A percentile compares a stretch with the other conserved stretches of the same genome.
Conservation (phyloP, 2,329 filamentous ascomycete genomes). For the Aspergillus texensis region DNA sequence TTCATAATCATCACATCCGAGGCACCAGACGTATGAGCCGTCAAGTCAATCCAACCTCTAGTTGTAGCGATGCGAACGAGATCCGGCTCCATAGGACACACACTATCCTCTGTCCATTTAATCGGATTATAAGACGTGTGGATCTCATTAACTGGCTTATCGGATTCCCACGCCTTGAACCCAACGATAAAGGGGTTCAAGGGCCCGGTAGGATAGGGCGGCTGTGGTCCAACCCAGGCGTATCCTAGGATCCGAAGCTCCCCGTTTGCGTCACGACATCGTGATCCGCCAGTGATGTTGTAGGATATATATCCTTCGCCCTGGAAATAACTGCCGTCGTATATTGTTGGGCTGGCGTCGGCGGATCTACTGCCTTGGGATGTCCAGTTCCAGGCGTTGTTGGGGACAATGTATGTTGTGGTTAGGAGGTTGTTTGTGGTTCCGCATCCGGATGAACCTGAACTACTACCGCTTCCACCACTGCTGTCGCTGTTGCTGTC, state of each 20-base stretch:
- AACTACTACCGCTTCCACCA: background rate
- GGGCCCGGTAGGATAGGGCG: conserved; percentile 1
- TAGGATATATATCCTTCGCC: conserved; percentile 3
- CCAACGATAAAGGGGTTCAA: background rate
- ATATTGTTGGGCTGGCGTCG: background rate
- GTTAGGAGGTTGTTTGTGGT: background rate
- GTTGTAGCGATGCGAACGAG: background rate
- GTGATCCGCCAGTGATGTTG: background rate
- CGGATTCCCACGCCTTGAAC: conserved; percentile 6
- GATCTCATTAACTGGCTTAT: background rate
- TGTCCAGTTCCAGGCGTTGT: conserved; percentile 1
- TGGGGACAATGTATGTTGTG: background rate
- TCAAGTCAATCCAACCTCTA: background rate
- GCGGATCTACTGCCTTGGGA: background rate
- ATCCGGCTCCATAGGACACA: background rate
- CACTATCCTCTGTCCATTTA: background rate
- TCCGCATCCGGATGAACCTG: background rate
- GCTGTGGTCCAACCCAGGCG: conserved; percentile 6
- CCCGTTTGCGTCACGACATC: background rate
- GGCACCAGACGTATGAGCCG: background rate
- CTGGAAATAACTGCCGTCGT: conserved; percentile 7
- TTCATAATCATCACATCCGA: background rate
- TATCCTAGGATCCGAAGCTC: conserved; percentile 2
- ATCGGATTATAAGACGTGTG: background rate
- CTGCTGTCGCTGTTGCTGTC: background rate